Evolutionary conservation across 306 rosid genomes (phyloP), one percentile per base, ranked within the genome.

Genomic region (Corylus avellana): DNA sequence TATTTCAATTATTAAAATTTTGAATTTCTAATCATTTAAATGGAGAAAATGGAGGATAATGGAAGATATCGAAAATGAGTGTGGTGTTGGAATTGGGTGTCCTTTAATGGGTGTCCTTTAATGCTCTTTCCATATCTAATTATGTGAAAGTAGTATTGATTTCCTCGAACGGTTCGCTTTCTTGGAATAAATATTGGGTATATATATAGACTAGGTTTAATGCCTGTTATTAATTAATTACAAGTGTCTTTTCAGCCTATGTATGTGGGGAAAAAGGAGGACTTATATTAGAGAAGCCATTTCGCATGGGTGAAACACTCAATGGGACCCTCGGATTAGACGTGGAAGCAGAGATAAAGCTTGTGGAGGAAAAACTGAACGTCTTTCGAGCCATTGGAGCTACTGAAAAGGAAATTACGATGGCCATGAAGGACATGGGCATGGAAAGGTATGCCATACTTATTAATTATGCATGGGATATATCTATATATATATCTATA

Each of bases 191-290:
- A 11, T 22, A 25, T 59, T 11, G 11, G 0, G 18, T n/a, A 1
- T 32, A 32, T 29, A 1, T 32, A 29, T 59, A 25, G 25, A 59
- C 2, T 7, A 25, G 2, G 17, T 50, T 32, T 32, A 2, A 22
- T 32, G 35, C 67, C 67, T 61, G 1, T 32, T 32, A 32, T 32
- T 0, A 32, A 32, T 32, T 32, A 1, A 32, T 32, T 32, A 32
- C 35, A 1, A 0, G 17, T 42, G 63, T 32, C 22, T 16, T 5
- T 61, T 75, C 82, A 94, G 97, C 97, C 50, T 94, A 91, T 79
- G 94, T 94, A 1, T 88, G 83, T 39, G 97, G 98, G 1, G 98
- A 94, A 80, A 88, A 57, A 77, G 88, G 53, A 13, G 97, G 97
- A 10, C 83, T 94, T 0, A 85, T 94, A 32, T 72, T 78, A 3